phyloP scores from a whole-genome alignment of 176 grass and related monocot genomes.

The Elaeis guineensis region DNA sequence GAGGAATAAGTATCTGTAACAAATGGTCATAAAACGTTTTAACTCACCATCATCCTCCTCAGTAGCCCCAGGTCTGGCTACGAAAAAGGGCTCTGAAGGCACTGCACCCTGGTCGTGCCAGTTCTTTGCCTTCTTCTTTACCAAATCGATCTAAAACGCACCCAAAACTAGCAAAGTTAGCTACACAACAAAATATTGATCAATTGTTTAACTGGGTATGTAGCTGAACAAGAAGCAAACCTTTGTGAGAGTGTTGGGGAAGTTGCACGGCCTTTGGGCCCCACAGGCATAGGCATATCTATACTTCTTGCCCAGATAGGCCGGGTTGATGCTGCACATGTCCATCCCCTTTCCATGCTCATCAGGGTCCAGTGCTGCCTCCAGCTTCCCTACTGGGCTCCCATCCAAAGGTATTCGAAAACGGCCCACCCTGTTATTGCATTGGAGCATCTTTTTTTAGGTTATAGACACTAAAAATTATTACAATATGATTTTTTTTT shows the following conservation, averaged over 20 bases:
- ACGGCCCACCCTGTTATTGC: conserved; percentile 48
- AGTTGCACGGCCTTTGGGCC: conserved; percentile 86
- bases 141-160: conserved; percentile 49
- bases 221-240: neutral
- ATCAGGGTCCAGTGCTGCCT: conserved; percentile 61
- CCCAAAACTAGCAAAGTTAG: neutral
- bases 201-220: neutral
- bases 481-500: too few species aligned
- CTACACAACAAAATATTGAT: neutral
- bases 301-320: conserved; percentile 64
- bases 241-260: conserved; percentile 98
- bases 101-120: conserved; percentile 90
- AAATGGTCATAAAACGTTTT: neutral
- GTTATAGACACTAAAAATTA: too few species aligned
- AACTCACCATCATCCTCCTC: conserved; percentile 87
- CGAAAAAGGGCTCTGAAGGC: conserved; percentile 92
- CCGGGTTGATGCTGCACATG: conserved; percentile 98
- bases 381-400: conserved; percentile 59
- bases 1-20: neutral
- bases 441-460: too few species aligned
- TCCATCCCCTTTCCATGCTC: conserved; percentile 87
- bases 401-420: conserved; percentile 94
- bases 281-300: conserved; percentile 88
- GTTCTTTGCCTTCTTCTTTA: conserved; percentile 70
- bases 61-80: conserved; percentile 61